Base-by-base conservation (phyloP, 768 basidiomycete genomes). In the Calvatia gigantea region DNA sequence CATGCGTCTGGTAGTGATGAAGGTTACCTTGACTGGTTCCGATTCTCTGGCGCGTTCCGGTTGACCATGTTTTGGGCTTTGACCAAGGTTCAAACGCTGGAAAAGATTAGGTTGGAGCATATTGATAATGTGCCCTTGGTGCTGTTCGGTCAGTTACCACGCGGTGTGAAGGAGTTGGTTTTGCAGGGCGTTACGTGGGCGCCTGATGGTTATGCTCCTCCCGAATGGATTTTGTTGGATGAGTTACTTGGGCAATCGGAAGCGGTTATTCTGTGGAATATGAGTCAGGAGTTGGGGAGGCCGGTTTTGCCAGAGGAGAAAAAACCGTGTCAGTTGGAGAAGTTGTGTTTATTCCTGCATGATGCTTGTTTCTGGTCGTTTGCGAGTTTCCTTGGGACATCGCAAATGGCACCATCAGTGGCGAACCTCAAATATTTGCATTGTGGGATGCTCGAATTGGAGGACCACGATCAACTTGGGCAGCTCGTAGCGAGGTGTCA, bases 1-100 rank as follows among this genome's bases (percentile, higher is more conserved):
- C 49, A 51, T 9, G 49, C 49, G 25, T 39, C 49, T 25, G n/a
- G n/a, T n/a, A n/a, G n/a, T n/a, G 37, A 51, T 29, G 37, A 51
- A 17, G 50, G 37, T 29, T 51, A 51, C 37, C n/a, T 51, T 4
- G 27, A 51, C 50, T 51, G 28, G 38, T 33, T 51, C 15, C 4
- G 19, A n/a, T 51, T 51, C 38, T 41, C 50, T 4, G 37, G 37
- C 15, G 27, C n/a, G 5, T 51, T 51, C 17, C 50, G 50, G 4
- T 19, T 28, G 6, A 41, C 38, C n/a, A 5, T 51, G 50, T 29
- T 51, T 39, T 27, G 41, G 17, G 37, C 50, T 1, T 21, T 51
- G 6, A 27, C 38, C 12, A 28, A 41, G 14, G 6, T 51, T 25
- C 27, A 51, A 11, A 39, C 39, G 7, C 25, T 50, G 32, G 48